Percentiles rank a stretch among this genome's conserved stretches.
phyloP scores from a whole-genome alignment of 495 filamentous ascomycete genomes.

The Rostrohypoxylon terebratum region DNA sequence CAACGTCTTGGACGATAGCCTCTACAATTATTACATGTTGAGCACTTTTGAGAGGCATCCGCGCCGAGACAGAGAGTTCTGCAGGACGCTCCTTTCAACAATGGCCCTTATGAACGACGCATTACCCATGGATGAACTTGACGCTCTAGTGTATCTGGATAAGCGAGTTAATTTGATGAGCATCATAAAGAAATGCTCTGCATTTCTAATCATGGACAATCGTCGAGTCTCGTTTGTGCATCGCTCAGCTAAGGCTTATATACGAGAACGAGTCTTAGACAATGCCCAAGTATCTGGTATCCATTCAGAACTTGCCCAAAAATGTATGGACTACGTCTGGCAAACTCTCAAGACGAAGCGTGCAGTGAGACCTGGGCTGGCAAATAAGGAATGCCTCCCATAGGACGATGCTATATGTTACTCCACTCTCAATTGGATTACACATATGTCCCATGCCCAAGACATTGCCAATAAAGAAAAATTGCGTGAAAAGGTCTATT shows the following conservation, averaged over 20 bases:
- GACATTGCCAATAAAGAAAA: background rate
- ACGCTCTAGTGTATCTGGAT: background rate
- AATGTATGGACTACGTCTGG: background rate
- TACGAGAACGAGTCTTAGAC: background rate
- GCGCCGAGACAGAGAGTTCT: background rate
- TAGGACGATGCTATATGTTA: background rate
- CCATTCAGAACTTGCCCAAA: background rate
- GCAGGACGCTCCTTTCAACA: background rate
- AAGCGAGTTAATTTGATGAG: background rate
- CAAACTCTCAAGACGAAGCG: background rate
- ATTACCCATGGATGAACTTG: background rate
- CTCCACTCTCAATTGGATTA: background rate
- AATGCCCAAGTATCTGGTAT: background rate
- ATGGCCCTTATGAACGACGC: background rate
- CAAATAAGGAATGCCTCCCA: background rate
- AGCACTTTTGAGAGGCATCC: background rate
- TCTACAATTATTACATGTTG: background rate
- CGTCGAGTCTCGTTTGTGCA: background rate
- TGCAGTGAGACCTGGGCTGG: background rate
- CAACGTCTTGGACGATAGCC: background rate
- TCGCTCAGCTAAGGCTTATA: background rate
- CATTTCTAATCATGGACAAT: background rate
- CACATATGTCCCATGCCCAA: background rate
- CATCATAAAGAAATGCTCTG: background rate
- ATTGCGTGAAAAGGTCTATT: background rate